Conservation (phyloP, 176 grass and related monocot genomes). For the Eleusine coracana region DNA sequence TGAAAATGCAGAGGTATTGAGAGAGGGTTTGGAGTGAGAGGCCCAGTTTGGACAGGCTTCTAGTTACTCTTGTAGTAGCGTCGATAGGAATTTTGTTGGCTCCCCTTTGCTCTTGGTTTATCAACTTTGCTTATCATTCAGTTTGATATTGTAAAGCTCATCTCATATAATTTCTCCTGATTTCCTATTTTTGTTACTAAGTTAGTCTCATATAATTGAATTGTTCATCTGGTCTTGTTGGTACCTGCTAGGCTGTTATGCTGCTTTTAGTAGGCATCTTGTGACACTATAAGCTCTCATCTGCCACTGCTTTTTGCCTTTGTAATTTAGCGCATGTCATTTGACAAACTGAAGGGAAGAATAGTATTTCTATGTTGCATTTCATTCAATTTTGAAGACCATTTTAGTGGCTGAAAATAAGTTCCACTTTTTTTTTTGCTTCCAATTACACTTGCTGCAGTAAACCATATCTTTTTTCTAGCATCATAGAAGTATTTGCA, state of each 20-base stretch:
- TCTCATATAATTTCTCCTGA: neutral
- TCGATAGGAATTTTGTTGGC: too few species aligned
- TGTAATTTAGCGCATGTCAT: neutral
- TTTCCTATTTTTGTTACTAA: neutral
- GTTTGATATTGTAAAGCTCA: neutral
- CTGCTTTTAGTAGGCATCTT: neutral
- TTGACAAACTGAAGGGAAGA: neutral
- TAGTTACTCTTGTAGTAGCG: too few species aligned
- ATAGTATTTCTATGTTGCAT: neutral
- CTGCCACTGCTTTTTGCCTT: neutral
- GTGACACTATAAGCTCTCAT: neutral
- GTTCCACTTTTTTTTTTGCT: neutral
- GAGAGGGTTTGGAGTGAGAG: too few species aligned
- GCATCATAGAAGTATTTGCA: neutral
- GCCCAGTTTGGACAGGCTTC: too few species aligned
- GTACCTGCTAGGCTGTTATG: neutral
- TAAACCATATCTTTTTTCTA: neutral
- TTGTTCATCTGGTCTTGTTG: neutral
- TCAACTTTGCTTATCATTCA: neutral
- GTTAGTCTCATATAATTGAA: slow-evolving; percentile 4
- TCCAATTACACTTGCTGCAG: neutral
- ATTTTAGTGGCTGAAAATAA: neutral
- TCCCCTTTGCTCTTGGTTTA: neutral
- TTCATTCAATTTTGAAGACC: neutral
- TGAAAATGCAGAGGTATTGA: too few species aligned